Evolutionary conservation across 208 protist genomes (phyloP).

Genomic region (Wallacemonas rigidus): DNA sequence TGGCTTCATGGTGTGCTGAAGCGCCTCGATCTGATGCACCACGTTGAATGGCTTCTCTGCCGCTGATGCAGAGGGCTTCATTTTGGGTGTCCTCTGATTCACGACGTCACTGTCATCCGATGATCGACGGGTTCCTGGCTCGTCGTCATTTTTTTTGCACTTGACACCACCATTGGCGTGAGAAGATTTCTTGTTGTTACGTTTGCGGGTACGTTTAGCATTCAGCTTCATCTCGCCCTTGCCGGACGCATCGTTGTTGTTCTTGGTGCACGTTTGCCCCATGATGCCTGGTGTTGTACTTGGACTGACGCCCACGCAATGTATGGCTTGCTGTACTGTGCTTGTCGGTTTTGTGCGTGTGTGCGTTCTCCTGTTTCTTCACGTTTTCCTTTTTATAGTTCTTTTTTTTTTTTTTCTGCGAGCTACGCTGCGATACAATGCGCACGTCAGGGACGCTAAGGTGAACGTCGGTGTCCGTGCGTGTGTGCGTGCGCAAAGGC

Average conservation of each 20-base stretch:
- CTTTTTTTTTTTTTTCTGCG: too few relatives aligned
- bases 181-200: background rate
- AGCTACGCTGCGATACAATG: too few relatives aligned
- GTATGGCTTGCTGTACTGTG: too few relatives aligned
- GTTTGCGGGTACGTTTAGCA: too few relatives aligned
- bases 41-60: constrained; percentile 18
- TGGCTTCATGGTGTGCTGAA: constrained; percentile 57
- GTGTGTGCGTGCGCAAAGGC: too few relatives aligned
- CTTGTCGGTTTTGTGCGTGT: too few relatives aligned
- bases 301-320: too few relatives aligned
- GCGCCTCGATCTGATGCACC: constrained; percentile 43
- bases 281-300: constrained; percentile 7
- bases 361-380: too few relatives aligned
- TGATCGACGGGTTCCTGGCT: background rate
- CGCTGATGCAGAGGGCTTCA: background rate
- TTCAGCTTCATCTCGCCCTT: constrained; percentile 21
- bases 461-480: too few relatives aligned
- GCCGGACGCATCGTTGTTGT: constrained; percentile 26
- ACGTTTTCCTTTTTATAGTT: too few relatives aligned
- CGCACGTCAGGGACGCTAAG: too few relatives aligned
- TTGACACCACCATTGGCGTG: constrained; percentile 4
- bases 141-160: constrained; percentile 20
- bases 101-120: background rate
- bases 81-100: constrained; percentile 6
- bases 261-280: constrained; percentile 47